Conservation (phyloP, 2,329 filamentous ascomycete genomes). For the Cercospora zeae-maydis region DNA sequence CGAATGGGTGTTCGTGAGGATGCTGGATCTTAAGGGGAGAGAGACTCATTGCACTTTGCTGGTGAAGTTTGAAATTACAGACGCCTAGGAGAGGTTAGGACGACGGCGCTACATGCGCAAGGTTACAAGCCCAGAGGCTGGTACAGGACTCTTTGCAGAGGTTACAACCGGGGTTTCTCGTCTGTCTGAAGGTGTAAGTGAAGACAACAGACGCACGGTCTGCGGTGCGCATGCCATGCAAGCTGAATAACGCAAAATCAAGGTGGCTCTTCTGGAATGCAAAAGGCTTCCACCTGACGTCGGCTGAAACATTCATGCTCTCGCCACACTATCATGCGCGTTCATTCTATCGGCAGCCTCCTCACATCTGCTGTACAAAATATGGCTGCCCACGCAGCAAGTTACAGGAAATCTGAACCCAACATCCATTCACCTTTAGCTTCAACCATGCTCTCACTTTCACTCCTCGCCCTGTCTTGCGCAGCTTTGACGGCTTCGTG, state of each 20-base stretch:
- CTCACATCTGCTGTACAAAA: constrained; percentile 1
- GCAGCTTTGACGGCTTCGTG: not conserved
- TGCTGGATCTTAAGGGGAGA: constrained; percentile 62
- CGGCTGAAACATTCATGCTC: constrained; percentile 16
- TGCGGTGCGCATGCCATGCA: too few relatives aligned
- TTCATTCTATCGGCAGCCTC: constrained; percentile 18
- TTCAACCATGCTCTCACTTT: not conserved
- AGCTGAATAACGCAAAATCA: not conserved
- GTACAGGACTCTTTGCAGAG: not conserved
- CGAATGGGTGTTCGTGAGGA: constrained; percentile 62
- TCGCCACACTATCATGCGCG: constrained; percentile 9
- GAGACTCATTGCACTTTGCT: constrained; percentile 62
- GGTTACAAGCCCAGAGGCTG: not conserved
- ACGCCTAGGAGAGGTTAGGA: constrained; percentile 29
- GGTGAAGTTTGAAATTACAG: constrained; percentile 57
- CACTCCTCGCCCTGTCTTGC: not conserved
- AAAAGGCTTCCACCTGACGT: not conserved
- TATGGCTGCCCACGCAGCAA: not conserved
- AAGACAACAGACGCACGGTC: not conserved
- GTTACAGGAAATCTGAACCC: not conserved
- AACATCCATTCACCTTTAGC: not conserved
- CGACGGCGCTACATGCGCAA: not conserved
- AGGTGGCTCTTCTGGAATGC: not conserved
- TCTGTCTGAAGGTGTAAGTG: not conserved
- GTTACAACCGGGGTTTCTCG: not conserved